phyloP scores from a whole-genome alignment of 164 flowering plant genomes.

The Brasenia schreberi region DNA sequence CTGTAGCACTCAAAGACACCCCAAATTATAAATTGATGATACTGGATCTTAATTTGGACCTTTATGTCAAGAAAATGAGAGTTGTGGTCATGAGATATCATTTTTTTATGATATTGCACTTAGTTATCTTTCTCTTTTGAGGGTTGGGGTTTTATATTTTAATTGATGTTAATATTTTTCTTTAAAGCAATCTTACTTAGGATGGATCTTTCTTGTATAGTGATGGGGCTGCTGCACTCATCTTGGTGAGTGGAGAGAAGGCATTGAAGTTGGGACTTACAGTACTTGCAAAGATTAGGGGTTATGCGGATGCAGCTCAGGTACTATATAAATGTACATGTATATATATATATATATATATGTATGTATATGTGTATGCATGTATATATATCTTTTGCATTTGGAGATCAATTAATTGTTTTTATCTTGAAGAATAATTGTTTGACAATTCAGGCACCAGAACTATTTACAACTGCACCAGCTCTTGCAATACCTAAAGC shows the following conservation, averaged over 20 bases:
- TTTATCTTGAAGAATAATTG: background rate
- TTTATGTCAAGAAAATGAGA: too few species aligned
- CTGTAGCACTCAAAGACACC: too few species aligned
- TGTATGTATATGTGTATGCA: background rate
- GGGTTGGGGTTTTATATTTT: too few species aligned
- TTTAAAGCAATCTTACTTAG: too few species aligned
- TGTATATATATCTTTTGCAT: background rate
- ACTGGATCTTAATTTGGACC: too few species aligned
- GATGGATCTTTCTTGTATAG: conserved; percentile 13
- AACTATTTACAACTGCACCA: conserved; percentile 82
- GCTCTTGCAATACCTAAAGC: conserved; percentile 98
- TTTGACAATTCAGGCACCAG: conserved; percentile 67
- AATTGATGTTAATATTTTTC: background rate
- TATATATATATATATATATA: too few species aligned
- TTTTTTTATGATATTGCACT: too few species aligned
- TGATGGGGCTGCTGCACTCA: conserved; percentile 94
- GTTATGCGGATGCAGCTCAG: conserved; percentile 96
- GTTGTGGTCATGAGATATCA: too few species aligned
- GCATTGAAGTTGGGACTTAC: conserved; percentile 59
- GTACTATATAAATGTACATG: conserved; percentile 14
- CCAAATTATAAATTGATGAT: too few species aligned
- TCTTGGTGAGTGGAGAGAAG: conserved; percentile 78
- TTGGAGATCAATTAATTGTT: background rate
- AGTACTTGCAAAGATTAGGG: conserved; percentile 67
- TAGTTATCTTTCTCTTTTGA: too few species aligned